Evolutionary conservation across 306 rosid species (phyloP).

Genomic region (Ammopiptanthus mongolicus): DNA sequence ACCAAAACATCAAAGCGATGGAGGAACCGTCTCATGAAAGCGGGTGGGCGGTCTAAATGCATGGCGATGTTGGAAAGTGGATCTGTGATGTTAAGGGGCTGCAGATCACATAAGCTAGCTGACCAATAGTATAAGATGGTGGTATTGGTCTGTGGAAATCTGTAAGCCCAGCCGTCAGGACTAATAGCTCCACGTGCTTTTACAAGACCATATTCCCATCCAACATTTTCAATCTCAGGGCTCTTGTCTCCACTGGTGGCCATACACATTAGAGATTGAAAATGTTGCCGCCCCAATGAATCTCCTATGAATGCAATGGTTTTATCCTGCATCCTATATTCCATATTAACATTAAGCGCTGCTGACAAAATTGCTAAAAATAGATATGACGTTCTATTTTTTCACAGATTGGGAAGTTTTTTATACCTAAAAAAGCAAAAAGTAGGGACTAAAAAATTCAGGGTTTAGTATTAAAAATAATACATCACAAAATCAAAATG

Average conservation of each 20-base stretch:
- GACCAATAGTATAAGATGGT: conserved; percentile 94
- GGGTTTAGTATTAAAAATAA: not conserved
- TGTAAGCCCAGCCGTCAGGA: conserved; percentile 94
- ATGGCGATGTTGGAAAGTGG: conserved; percentile 51
- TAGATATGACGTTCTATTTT: not conserved
- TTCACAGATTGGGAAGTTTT: not conserved
- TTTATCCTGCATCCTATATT: conserved; percentile 82
- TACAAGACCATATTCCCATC: conserved; percentile 67
- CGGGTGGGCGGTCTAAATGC: conserved; percentile 91
- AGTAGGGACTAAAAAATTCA: not conserved
- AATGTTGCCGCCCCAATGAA: conserved; percentile 88
- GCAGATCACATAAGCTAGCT: conserved; percentile 78
- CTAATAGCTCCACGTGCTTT: conserved; percentile 77
- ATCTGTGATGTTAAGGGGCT: conserved; percentile 50
- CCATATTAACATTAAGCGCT: conserved; percentile 30
- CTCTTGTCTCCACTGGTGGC: conserved; percentile 66
- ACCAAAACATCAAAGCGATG: conserved; percentile 65
- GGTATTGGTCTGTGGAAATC: conserved; percentile 70
- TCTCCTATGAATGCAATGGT: conserved; percentile 86
- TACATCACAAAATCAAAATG: not conserved
- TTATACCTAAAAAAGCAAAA: not conserved
- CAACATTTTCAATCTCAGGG: conserved; percentile 65
- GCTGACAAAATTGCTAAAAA: not conserved
- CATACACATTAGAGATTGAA: conserved; percentile 94
- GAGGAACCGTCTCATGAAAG: conserved; percentile 67